Base-by-base conservation (phyloP, 2,329 filamentous ascomycete species). In the Bertia moriformis region DNA sequence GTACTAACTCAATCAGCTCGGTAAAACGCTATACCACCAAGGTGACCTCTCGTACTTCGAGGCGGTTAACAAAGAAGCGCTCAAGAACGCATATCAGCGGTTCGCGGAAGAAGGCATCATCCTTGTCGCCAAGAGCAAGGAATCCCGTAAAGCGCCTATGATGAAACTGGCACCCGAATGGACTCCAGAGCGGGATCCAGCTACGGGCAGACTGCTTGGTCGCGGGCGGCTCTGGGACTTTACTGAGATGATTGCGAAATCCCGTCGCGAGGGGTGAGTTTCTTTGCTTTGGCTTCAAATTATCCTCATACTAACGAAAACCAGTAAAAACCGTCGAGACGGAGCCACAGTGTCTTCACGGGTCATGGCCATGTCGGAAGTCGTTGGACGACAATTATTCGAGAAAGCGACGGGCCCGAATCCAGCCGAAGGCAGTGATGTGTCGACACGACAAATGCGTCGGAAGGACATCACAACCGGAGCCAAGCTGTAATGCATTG, bases 21-120 rank as follows among this genome's bases (percentile, higher is more conserved):
- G 91, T 40, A 96, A 98, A 61, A 96, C 91, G 0, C 69, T 98
- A 1, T 98, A 95, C 53, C 89, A 98, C 55, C 89, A 98, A 62
- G 91, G 91, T 41, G 91, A 98, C 51, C 73, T 98, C 7, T 88
- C 82, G 19, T 98, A 98, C 61, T 96, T 95, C 48, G 91, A 98
- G 61, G 88, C 91, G 2, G 89, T 98, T 46, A 98, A 98, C 66
- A 95, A 95, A 51, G 89, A 98, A 58, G 93, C 88, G 0, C 71
- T 98, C 41, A 93, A 91, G 53, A 98, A 98, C 57, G 82, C 88
- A 0, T 95, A 89, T 58, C 69, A 75, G 27, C 76, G 86, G 14
- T 93, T 93, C 51, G 78, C 88, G 48, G 86, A 95, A 51, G 89
- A 96, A 50, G 84, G 87, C 5, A 93, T 96, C 45, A 69, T 96